These are phyloP conservation scores for Purpureocillium lavendulum DNA, from an alignment of 2,329 filamentous ascomycete species.

Conservation along the genomic window DNA sequence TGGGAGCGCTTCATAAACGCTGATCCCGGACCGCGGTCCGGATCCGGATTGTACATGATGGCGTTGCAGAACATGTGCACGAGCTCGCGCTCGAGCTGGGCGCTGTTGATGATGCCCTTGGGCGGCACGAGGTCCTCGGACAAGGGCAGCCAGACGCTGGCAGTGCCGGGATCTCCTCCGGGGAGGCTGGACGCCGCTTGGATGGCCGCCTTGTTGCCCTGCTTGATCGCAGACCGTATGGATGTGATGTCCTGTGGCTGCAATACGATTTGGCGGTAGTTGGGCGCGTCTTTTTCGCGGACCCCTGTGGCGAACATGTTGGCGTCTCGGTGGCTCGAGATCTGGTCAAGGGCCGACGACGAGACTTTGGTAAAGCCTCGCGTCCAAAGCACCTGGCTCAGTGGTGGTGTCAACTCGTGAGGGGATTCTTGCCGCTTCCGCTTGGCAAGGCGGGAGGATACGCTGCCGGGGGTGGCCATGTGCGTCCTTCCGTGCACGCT, in stretches of 20 bases:
- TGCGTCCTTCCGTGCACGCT: slow-evolving; percentile 31
- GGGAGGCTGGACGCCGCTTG: slow-evolving; percentile 53
- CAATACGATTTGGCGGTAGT: slow-evolving; percentile 65
- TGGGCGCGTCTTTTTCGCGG: slow-evolving; percentile 66
- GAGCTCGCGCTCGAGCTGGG: slow-evolving; percentile 85
- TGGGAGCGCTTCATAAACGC: slow-evolving; percentile 43
- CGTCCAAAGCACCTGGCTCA: slow-evolving; percentile 65
- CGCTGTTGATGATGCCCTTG: slow-evolving; percentile 84
- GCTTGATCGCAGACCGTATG: slow-evolving; percentile 66
- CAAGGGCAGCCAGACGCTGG: slow-evolving; percentile 57
- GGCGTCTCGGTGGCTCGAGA: slow-evolving; percentile 67
- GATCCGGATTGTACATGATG: slow-evolving; percentile 94
- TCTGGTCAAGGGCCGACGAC: slow-evolving; percentile 65
- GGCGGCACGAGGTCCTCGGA: slow-evolving; percentile 75
- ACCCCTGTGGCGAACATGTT: slow-evolving; percentile 73
- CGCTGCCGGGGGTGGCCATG: slow-evolving; percentile 25
- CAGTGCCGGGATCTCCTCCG: slow-evolving; percentile 47
- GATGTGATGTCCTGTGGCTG: slow-evolving; percentile 71
- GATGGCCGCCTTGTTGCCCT: slow-evolving; percentile 58
- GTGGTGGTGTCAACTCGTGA: slow-evolving; percentile 40
- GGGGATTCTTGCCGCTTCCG: slow-evolving; percentile 49
- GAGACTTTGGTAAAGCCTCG: slow-evolving; percentile 68
- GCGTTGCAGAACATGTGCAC: slow-evolving; percentile 97
- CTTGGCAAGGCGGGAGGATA: slow-evolving; percentile 36
- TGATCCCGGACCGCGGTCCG: slow-evolving; percentile 59